phyloP scores from a whole-genome alignment of 2,329 filamentous ascomycete species.

The Sclerotinia glacialis region DNA sequence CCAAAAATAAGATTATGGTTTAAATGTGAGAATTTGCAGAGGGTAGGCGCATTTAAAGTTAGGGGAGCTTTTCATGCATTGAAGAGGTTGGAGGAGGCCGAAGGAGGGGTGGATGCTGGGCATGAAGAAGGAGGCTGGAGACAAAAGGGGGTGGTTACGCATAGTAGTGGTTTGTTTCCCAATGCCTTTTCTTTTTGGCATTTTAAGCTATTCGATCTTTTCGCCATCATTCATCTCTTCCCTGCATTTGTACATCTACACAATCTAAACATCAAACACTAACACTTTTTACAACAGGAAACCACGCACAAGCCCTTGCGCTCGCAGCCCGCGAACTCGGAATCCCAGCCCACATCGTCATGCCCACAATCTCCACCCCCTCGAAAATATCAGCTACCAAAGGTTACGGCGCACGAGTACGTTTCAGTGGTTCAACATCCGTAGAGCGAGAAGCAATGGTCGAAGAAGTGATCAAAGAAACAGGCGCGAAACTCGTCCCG shows the following conservation, averaged over 20 bases:
- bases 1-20: conserved; percentile 78
- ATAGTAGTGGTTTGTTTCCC: conserved; percentile 69
- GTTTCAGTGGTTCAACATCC: conserved; percentile 79
- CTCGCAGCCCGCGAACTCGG: conserved; percentile 72
- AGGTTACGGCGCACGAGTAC: conserved; percentile 71
- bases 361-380: conserved; percentile 82
- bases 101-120: conserved; percentile 59
- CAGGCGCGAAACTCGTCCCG: conserved; percentile 76
- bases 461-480: conserved; percentile 63
- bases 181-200: neutral
- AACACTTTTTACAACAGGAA: conserved; percentile 54
- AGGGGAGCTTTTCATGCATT: conserved; percentile 88
- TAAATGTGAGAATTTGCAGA: conserved; percentile 94
- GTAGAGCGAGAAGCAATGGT: conserved; percentile 78
- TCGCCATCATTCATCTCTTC: neutral
- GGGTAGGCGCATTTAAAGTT: conserved; percentile 88
- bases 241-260: neutral
- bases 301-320: conserved; percentile 90
- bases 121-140: conserved; percentile 58
- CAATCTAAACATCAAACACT: neutral
- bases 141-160: conserved; percentile 76
- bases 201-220: neutral
- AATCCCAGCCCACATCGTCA: conserved; percentile 83
- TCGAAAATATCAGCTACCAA: conserved; percentile 82
- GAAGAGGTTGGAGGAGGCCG: conserved; percentile 61